Evolutionary conservation across 768 basidiomycete species (phyloP).

Genomic region (Russula olivacea): DNA sequence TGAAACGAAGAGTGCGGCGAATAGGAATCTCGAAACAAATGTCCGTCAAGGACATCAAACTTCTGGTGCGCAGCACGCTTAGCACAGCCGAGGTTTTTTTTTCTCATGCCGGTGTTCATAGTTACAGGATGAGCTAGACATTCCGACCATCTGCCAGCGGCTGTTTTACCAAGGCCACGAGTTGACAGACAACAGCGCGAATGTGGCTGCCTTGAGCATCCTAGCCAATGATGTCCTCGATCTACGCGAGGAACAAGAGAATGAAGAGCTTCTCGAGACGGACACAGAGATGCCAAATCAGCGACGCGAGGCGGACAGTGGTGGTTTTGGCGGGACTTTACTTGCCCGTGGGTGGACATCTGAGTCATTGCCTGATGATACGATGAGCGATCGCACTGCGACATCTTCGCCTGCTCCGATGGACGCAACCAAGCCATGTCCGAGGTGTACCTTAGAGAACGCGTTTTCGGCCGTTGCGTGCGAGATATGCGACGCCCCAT

Average conservation of each 20-base stretch:
- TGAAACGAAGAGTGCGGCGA: constrained; percentile 45
- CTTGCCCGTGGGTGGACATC: constrained; percentile 41
- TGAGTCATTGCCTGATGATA: constrained; percentile 27
- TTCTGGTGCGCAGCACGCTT: constrained; percentile 44
- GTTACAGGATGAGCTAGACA: constrained; percentile 56
- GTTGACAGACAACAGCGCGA: constrained; percentile 53
- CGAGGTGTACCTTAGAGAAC: constrained; percentile 25
- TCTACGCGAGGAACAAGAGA: constrained; percentile 57
- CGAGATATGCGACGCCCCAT: constrained; percentile 30
- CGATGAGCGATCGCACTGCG: constrained; percentile 22
- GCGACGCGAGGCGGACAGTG: constrained; percentile 50
- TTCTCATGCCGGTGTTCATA: constrained; percentile 29
- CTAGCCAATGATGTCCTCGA: constrained; percentile 60
- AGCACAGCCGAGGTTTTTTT: background rate
- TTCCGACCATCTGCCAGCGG: constrained; percentile 74
- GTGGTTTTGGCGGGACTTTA: constrained; percentile 70
- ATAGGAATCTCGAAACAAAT: constrained; percentile 57
- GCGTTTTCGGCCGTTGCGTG: constrained; percentile 24
- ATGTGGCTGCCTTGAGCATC: constrained; percentile 48
- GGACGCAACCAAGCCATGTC: constrained; percentile 15
- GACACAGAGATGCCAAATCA: constrained; percentile 40
- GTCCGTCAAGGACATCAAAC: constrained; percentile 73
- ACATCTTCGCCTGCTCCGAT: constrained; percentile 21
- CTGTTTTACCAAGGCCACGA: constrained; percentile 58
- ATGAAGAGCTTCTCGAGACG: constrained; percentile 44